A percentile compares a stretch with the other conserved stretches of the same genome.
These are phyloP conservation scores for Dendrothele bispora DNA, from an alignment of 768 basidiomycete species.

Conservation along the genomic window DNA sequence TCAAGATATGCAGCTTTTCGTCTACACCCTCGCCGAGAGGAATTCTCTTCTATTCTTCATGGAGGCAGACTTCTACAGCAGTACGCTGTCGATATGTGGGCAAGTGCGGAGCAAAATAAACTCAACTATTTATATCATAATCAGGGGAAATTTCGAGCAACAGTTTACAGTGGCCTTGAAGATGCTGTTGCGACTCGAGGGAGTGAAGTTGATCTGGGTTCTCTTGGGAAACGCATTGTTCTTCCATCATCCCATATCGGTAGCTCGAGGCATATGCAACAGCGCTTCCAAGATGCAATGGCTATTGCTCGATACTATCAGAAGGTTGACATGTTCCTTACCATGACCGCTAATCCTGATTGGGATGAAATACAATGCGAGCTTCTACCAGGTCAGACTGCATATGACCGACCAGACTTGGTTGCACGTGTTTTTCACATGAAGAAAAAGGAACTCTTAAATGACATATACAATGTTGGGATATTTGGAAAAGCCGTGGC, in stretches of 20 bases:
- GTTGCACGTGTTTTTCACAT: conserved; percentile 43
- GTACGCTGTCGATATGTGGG: conserved; percentile 38
- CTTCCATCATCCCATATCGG: conserved; percentile 43
- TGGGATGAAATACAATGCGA: conserved; percentile 40
- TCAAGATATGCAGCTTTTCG: conserved; percentile 26
- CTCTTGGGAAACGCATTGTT: conserved; percentile 32
- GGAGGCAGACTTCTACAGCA: conserved; percentile 39
- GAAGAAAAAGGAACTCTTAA: conserved; percentile 36
- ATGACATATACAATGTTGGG: conserved; percentile 32
- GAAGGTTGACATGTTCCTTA: conserved; percentile 43
- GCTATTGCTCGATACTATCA: conserved; percentile 32
- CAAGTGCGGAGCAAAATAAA: conserved; percentile 34
- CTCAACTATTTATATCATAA: conserved; percentile 31
- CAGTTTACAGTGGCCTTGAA: conserved; percentile 28
- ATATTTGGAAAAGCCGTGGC: conserved; percentile 43
- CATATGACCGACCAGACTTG: conserved; percentile 46
- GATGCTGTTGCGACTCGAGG: conserved; percentile 26
- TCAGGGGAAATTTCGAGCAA: conserved; percentile 32
- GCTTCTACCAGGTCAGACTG: conserved; percentile 37
- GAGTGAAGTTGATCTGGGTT: conserved; percentile 21
- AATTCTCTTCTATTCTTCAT: conserved; percentile 27
- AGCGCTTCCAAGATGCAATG: conserved; percentile 44
- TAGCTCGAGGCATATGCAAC: conserved; percentile 41
- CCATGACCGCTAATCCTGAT: conserved; percentile 42
- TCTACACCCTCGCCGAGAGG: conserved; percentile 19